Conservation (phyloP, 805 yeast genomes). For the Scheffersomyces lignosus region DNA sequence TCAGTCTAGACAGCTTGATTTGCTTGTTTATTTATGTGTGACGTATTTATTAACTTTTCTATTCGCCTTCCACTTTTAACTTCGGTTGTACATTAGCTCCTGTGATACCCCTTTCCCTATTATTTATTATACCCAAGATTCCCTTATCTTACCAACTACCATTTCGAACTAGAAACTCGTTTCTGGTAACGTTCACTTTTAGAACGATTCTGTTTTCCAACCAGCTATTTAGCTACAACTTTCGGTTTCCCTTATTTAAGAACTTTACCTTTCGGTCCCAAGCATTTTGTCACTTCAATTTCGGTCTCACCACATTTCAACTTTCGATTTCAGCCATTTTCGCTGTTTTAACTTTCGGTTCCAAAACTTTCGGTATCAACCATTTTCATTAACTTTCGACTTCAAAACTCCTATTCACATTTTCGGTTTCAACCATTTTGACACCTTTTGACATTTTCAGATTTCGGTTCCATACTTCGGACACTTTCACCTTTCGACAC, state of each 20-base stretch:
- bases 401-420: no score
- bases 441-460: no score
- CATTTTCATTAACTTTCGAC: no score
- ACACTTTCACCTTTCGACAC: no score
- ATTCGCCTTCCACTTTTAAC: constrained; percentile 1
- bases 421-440: no score
- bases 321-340: not conserved
- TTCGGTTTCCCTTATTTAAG: not conserved
- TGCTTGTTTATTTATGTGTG: no score
- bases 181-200: not conserved
- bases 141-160: no score
- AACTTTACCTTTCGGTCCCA: not conserved
- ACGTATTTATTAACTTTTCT: not conserved
- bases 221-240: not conserved
- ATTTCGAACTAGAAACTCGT: no score
- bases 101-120: constrained; percentile 4
- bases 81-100: constrained; percentile 9
- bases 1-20: constrained; percentile 9
- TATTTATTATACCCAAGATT: not conserved
- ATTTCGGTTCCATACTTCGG: no score
- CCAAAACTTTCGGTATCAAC: no score
- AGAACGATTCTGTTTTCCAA: not conserved
- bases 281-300: not conserved
- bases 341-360: not conserved
- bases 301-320: not conserved